phyloP scores from a whole-genome alignment of 768 basidiomycete species.

The Russula lepida region DNA sequence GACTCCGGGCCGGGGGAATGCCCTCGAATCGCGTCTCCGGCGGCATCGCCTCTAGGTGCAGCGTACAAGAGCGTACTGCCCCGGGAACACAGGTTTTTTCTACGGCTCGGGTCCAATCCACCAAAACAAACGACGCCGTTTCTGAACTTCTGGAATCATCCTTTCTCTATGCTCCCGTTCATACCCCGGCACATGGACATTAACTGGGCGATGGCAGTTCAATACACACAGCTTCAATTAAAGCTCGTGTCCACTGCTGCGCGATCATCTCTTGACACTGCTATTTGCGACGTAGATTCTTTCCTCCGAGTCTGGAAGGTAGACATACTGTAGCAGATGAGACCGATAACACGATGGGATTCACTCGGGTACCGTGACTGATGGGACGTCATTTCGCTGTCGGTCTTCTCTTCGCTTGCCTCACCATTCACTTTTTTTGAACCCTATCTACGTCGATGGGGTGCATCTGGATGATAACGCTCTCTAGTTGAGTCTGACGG shows the following conservation, averaged over 20 bases:
- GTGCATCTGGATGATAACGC: neutral
- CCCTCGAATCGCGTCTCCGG: no score
- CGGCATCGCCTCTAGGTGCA: no score
- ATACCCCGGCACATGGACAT: neutral
- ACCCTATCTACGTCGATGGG: neutral
- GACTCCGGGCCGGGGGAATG: neutral
- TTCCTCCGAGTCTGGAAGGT: neutral
- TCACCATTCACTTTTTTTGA: neutral
- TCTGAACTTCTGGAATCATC: neutral
- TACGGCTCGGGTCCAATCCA: no score
- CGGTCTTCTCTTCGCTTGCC: neutral
- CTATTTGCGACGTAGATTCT: neutral
- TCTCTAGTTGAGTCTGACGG: neutral
- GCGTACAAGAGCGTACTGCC: no score
- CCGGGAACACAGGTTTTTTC: no score
- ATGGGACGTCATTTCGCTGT: neutral
- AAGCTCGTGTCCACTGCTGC: neutral
- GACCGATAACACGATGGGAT: neutral
- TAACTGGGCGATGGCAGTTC: neutral
- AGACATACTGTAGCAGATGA: neutral
- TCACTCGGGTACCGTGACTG: neutral
- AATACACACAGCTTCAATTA: neutral
- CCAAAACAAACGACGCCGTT: neutral
- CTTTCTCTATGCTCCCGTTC: neutral
- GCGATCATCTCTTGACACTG: neutral